phyloP scores from a whole-genome alignment of 2,329 filamentous ascomycete genomes.

The Diaporthe citrichinensis region DNA sequence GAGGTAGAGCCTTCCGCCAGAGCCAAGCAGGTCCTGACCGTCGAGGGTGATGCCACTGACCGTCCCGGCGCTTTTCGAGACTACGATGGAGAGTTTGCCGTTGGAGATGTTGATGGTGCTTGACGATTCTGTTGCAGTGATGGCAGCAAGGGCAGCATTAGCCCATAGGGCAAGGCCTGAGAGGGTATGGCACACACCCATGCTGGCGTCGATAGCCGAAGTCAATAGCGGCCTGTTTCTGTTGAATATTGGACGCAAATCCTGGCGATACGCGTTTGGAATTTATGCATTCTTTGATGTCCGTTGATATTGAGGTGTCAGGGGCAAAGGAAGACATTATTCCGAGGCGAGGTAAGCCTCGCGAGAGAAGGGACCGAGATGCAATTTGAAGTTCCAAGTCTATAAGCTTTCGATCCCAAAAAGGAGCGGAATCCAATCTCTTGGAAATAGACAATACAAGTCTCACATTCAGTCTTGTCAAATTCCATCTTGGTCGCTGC shows the following conservation, averaged over 20 bases:
- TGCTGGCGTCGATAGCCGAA: background rate
- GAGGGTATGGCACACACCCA: background rate
- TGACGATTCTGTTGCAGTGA: constrained; percentile 10
- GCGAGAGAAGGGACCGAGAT: constrained; percentile 13
- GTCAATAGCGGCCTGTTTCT: background rate
- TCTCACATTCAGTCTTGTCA: background rate
- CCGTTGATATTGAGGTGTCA: background rate
- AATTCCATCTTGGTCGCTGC: background rate
- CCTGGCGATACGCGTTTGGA: background rate
- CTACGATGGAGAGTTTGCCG: constrained; percentile 7
- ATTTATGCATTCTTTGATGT: background rate
- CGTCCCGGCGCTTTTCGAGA: constrained; percentile 9
- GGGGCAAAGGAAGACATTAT: background rate
- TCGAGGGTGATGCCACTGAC: constrained; percentile 15
- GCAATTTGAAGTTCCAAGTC: background rate
- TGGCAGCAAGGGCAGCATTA: background rate
- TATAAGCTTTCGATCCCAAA: background rate
- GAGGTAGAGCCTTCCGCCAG: constrained; percentile 7
- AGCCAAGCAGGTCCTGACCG: constrained; percentile 30
- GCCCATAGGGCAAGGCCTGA: background rate
- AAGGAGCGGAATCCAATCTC: background rate
- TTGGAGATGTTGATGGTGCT: constrained; percentile 32
- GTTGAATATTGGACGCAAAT: background rate
- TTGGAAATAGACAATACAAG: background rate
- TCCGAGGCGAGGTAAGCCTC: background rate